Conservation (phyloP, 73 alveolate genomes). For the Urostyla sp. region DNA sequence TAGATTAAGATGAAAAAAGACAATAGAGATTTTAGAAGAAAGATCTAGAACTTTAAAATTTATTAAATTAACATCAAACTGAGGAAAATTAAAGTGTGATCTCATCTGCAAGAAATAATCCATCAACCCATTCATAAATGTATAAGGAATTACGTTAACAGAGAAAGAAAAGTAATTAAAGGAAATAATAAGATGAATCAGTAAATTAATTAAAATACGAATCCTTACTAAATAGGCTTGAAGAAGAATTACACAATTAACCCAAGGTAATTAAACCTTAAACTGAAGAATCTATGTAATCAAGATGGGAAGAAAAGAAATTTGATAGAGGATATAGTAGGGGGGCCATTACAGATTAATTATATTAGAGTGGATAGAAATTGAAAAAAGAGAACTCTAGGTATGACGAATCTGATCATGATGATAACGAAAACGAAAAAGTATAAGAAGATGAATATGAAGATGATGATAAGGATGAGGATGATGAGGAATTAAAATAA, state of each 20-base stretch:
- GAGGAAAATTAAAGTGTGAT: background rate
- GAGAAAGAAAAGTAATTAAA: constrained; percentile 40
- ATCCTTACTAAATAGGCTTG: constrained; percentile 16
- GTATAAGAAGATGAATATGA: background rate
- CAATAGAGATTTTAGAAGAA: background rate
- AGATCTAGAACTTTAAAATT: background rate
- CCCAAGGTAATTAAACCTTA: background rate
- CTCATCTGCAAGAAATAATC: constrained; percentile 6
- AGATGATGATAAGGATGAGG: background rate
- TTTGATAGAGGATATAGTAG: no score
- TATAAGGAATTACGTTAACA: constrained; percentile 33
- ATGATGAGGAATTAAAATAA: background rate
- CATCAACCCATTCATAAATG: background rate
- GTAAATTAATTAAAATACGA: constrained; percentile 31
- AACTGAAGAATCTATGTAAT: background rate
- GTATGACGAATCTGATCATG: background rate
- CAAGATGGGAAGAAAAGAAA: background rate
- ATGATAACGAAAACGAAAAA: background rate
- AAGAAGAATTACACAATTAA: background rate
- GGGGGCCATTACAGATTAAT: no score
- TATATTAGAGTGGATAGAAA: no score
- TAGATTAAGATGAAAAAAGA: background rate
- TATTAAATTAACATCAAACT: background rate
- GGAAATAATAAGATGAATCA: constrained; percentile 3
- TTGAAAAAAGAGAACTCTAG: background rate